Conservation (phyloP, 2,329 filamentous ascomycete genomes). For the Torrubiellomyces zombiae region DNA sequence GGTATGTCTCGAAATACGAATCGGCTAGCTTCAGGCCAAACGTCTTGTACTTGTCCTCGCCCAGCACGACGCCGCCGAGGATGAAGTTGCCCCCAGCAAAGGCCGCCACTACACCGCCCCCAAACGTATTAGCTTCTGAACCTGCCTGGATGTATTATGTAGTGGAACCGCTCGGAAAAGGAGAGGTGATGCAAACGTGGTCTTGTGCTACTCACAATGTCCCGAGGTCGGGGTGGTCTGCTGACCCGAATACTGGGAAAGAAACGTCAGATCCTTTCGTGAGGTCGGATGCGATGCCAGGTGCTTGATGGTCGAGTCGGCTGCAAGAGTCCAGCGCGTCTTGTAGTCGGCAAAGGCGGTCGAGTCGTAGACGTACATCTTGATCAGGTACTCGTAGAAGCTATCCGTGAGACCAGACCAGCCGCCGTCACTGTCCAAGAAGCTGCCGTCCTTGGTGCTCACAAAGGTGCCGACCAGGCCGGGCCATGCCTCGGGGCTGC, state of each 20-base stretch:
- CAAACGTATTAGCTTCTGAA: not conserved
- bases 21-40: slow-evolving; percentile 59
- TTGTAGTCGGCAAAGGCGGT: slow-evolving; percentile 45
- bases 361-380: slow-evolving; percentile 74
- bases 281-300: slow-evolving; percentile 51
- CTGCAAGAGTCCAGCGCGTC: slow-evolving; percentile 60
- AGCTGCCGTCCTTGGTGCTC: slow-evolving; percentile 45
- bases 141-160: not conserved
- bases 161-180: too few relatives aligned
- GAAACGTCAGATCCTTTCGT: slow-evolving; percentile 56
- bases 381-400: slow-evolving; percentile 82
- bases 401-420: slow-evolving; percentile 67
- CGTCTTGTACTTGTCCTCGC: slow-evolving; percentile 47
- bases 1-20: slow-evolving; percentile 61
- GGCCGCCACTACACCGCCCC: slow-evolving; percentile 61
- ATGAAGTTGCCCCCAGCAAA: slow-evolving; percentile 79
- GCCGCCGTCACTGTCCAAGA: slow-evolving; percentile 50
- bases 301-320: slow-evolving; percentile 57
- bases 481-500: slow-evolving; percentile 52
- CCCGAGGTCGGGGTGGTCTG: slow-evolving; percentile 27
- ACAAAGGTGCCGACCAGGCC: slow-evolving; percentile 58
- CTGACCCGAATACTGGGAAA: slow-evolving; percentile 37
- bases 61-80: slow-evolving; percentile 57
- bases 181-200: too few relatives aligned
- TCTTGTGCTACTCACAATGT: slow-evolving; percentile 25